Conservation (phyloP, 441 rosid genomes). For the Viola pubescens region DNA sequence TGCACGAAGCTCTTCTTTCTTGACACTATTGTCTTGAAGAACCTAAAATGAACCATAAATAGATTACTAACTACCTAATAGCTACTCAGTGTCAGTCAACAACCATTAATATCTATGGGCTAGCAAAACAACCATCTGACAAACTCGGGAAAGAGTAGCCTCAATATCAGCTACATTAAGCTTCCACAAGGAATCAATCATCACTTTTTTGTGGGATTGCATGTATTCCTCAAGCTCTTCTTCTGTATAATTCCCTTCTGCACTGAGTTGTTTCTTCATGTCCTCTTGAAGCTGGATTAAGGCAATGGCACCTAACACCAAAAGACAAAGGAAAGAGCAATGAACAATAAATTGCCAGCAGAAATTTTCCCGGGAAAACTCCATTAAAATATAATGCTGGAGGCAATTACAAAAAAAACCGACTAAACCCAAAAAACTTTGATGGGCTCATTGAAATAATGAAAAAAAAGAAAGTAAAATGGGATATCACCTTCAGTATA, state of each 20-base stretch:
- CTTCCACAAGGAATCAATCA: slow-evolving; percentile 97
- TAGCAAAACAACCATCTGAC: slow-evolving; percentile 74
- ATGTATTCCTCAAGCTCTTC: slow-evolving; percentile 85
- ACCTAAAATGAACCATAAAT: slow-evolving; percentile 44
- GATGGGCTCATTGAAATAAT: too few species aligned
- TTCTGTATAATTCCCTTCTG: slow-evolving; percentile 77
- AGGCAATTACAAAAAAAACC: too few species aligned
- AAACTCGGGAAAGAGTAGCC: slow-evolving; percentile 86
- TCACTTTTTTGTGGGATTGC: slow-evolving; percentile 79
- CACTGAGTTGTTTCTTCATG: slow-evolving; percentile 79
- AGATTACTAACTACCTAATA: slow-evolving; percentile 23
- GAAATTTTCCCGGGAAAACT: neutral
- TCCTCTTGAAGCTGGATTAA: slow-evolving; percentile 96
- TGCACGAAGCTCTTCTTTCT: slow-evolving; percentile 81
- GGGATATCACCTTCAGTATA: too few species aligned
- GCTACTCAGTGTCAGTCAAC: slow-evolving; percentile 12
- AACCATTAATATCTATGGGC: slow-evolving; percentile 18
- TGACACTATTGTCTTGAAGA: slow-evolving; percentile 77
- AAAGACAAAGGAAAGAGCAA: slow-evolving; percentile 15
- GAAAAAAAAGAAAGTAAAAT: too few species aligned
- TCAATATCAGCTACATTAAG: slow-evolving; percentile 97
- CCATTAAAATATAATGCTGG: neutral
- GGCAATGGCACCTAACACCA: slow-evolving; percentile 75
- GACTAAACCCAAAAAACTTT: too few species aligned
- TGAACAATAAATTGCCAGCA: neutral